These are phyloP conservation scores for Rhamnella rubrinervis DNA, from an alignment of 331 rosid species.

Conservation along the genomic window DNA sequence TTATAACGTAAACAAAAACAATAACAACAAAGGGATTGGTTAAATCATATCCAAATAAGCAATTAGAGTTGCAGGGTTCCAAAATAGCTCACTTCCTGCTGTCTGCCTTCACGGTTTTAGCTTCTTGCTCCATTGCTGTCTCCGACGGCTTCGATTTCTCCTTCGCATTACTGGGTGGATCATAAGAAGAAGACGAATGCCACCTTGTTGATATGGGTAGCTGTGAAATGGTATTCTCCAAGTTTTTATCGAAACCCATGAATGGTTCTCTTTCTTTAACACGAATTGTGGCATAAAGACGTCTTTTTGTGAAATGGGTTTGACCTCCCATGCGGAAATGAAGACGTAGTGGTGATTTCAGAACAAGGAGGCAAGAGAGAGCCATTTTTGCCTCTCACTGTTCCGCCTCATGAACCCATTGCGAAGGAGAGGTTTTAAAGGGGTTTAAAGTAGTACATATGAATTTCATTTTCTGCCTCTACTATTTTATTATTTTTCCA, in stretches of 20 bases:
- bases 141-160: neutral
- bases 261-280: neutral
- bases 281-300: neutral
- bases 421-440: neutral
- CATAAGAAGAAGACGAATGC: conserved; percentile 13
- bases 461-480: neutral
- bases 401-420: neutral
- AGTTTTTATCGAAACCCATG: neutral
- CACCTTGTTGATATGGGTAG: conserved; percentile 15
- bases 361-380: conserved; percentile 17
- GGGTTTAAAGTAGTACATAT: conserved; percentile 1
- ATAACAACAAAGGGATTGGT: neutral
- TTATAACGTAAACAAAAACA: neutral
- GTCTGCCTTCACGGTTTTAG: conserved; percentile 3
- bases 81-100: conserved; percentile 13
- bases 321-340: conserved; percentile 17
- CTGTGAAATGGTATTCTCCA: conserved; percentile 2
- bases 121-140: neutral
- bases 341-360: conserved; percentile 1
- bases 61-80: conserved; percentile 6
- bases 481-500: neutral
- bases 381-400: conserved; percentile 7
- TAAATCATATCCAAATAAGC: too few relatives aligned
- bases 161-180: neutral
- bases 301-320: conserved; percentile 11